A percentile compares a stretch with the other conserved stretches of the same genome.
phyloP scores from a whole-genome alignment of 257 asterid species.

The Scutellaria galericulata region DNA sequence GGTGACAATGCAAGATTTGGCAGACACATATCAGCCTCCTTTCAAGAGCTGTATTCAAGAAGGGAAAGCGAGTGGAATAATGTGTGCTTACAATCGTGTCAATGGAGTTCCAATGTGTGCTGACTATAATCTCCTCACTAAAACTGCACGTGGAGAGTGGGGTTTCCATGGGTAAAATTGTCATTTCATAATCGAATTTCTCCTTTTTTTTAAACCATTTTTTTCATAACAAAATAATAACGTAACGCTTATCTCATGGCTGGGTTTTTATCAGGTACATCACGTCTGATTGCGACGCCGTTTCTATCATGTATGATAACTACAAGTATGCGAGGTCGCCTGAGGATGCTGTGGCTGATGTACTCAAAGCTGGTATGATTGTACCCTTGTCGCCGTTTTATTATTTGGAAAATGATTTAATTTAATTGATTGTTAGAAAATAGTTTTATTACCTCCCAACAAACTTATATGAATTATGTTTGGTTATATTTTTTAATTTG shows the following conservation, averaged over 20 bases:
- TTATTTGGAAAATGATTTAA: too few relatives aligned
- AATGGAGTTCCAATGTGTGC: slow-evolving; percentile 91
- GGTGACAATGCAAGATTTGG: slow-evolving; percentile 87
- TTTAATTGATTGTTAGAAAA: too few relatives aligned
- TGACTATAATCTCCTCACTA: slow-evolving; percentile 66
- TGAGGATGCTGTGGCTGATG: slow-evolving; percentile 80
- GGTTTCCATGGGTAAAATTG: slow-evolving; percentile 69
- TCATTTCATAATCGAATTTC: slow-evolving; percentile 4
- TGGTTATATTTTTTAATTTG: too few relatives aligned
- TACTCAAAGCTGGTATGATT: slow-evolving; percentile 76
- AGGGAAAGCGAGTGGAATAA: slow-evolving; percentile 86
- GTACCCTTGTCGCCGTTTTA: not conserved
- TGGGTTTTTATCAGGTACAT: slow-evolving; percentile 62
- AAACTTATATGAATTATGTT: too few relatives aligned
- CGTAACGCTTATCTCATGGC: not conserved
- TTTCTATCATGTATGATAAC: slow-evolving; percentile 55
- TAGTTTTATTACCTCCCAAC: too few relatives aligned
- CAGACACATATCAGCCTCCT: slow-evolving; percentile 93
- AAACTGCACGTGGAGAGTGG: slow-evolving; percentile 75
- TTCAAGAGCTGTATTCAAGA: slow-evolving; percentile 69
- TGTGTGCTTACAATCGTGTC: slow-evolving; percentile 92
- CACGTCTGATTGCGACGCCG: slow-evolving; percentile 86
- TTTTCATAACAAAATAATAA: not conserved
- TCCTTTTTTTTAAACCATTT: not conserved
- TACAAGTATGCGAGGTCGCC: slow-evolving; percentile 61